Evolutionary conservation across 108 stramenopile species (phyloP).

Genomic region (Skeletonema grethae): DNA sequence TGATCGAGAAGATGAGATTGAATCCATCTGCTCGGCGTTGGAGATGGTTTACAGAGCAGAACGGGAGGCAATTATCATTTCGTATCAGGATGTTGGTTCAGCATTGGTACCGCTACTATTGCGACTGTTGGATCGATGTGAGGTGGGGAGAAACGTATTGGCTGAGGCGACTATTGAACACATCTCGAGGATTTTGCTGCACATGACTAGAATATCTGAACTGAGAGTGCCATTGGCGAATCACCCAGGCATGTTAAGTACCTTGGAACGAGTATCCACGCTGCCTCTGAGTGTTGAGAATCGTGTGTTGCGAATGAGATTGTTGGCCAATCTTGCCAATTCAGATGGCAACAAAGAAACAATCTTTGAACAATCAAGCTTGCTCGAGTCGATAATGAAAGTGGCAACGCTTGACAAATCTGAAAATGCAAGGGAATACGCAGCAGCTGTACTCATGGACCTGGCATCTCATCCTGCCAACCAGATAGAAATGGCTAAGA

Average conservation of each 20-base stretch:
- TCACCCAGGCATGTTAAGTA: conserved; percentile 63
- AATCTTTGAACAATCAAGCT: conserved; percentile 52
- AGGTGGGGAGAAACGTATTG: conserved; percentile 40
- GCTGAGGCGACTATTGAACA: conserved; percentile 63
- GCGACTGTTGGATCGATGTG: conserved; percentile 61
- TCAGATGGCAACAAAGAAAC: conserved; percentile 72
- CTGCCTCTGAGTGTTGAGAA: conserved; percentile 59
- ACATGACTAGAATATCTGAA: conserved; percentile 67
- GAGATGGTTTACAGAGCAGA: conserved; percentile 83
- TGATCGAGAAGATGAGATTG: conserved; percentile 72
- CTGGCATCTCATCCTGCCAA: conserved; percentile 69
- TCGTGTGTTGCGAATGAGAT: conserved; percentile 62
- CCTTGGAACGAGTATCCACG: conserved; percentile 54
- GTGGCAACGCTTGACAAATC: conserved; percentile 68
- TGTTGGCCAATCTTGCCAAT: conserved; percentile 79
- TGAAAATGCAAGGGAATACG: conserved; percentile 70
- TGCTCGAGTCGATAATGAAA: conserved; percentile 65
- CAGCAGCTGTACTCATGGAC: conserved; percentile 80
- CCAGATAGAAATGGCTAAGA: conserved; percentile 74
- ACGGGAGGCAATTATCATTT: conserved; percentile 48
- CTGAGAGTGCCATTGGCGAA: conserved; percentile 55
- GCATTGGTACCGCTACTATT: conserved; percentile 63
- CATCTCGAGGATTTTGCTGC: conserved; percentile 62
- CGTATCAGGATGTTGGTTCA: conserved; percentile 66
- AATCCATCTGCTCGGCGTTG: conserved; percentile 67